These are phyloP conservation scores for Lactifluus subvellereus DNA, from an alignment of 768 basidiomycete genomes.

Conservation along the genomic window DNA sequence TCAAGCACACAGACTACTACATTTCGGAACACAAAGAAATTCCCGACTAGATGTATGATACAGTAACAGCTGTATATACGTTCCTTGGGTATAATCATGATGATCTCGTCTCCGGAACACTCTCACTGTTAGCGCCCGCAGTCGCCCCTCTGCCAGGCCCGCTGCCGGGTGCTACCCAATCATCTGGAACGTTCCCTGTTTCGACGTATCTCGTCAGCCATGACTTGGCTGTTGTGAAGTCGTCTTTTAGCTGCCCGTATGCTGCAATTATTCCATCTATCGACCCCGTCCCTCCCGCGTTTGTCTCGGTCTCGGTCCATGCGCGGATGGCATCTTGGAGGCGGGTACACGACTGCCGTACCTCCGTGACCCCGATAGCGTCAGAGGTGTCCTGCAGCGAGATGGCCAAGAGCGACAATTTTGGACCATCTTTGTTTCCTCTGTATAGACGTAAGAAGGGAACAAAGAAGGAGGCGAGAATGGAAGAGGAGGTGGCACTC, in stretches of 20 bases:
- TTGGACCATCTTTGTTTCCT: neutral
- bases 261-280: constrained; percentile 5
- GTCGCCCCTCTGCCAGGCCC: neutral
- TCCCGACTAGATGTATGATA: neutral
- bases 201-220: constrained; percentile 12
- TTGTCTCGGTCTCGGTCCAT: neutral
- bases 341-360: constrained; percentile 7
- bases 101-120: neutral
- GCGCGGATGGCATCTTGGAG: neutral
- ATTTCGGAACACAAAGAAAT: neutral
- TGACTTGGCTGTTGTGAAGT: constrained; percentile 1
- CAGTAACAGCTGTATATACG: neutral
- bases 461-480: neutral
- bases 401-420: constrained; percentile 1
- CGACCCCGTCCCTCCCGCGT: neutral
- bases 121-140: no score
- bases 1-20: neutral
- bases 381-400: constrained; percentile 16
- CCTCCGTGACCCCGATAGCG: constrained; percentile 8
- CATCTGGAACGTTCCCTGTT: constrained; percentile 9
- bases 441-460: neutral
- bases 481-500: neutral
- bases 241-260: neutral
- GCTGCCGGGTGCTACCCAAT: neutral
- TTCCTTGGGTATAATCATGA: neutral